Base-by-base conservation (phyloP, 768 basidiomycete genomes). In the Daedaleopsis nitida region DNA sequence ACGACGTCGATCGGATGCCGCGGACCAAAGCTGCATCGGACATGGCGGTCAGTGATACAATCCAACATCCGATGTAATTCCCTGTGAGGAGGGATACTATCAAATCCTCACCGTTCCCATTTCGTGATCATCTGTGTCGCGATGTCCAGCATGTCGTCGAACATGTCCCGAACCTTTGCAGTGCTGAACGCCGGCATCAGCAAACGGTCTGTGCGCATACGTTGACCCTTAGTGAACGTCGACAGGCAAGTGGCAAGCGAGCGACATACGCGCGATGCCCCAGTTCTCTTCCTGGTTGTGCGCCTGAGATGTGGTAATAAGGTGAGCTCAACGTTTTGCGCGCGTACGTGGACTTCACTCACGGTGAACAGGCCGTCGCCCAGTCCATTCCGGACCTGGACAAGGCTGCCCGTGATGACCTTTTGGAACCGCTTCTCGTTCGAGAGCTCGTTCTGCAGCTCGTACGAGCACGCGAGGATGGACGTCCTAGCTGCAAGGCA, bases 71-170 rank as follows among this genome's bases (percentile, higher is more conserved):
- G n/a, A n/a, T n/a, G n/a, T n/a, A n/a, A n/a, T n/a, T n/a, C n/a
- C n/a, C n/a, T n/a, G n/a, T n/a, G n/a, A n/a, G n/a, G n/a, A n/a
- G n/a, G n/a, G n/a, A n/a, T 11, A 21, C 27, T 27, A 19, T 34
- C 35, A 21, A 14, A 34, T 38, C 23, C 19, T 10, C 39, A 77
- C 77, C 79, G 63, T 63, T 78, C 76, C 76, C 79, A 81, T 63
- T 81, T 80, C 23, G 76, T 64, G 3, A 79, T 59, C 53, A 83
- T 73, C 66, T 82, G 81, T 32, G 71, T 68, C 7, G 71, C 72
- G 43, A 81, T 76, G 60, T 82, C 82, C 8, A 74, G 66, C 81
- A 81, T 82, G 56, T 78, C 78, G 32, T 75, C 74, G 63, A 81
- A 77, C 82, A 83, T 82, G 57, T 71, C 73, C 35, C 74, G 74